Percentiles rank a stretch among this genome's conserved stretches.
These are phyloP conservation scores for Vachellia collinsii DNA, from an alignment of 306 rosid genomes.

Conservation along the genomic window DNA sequence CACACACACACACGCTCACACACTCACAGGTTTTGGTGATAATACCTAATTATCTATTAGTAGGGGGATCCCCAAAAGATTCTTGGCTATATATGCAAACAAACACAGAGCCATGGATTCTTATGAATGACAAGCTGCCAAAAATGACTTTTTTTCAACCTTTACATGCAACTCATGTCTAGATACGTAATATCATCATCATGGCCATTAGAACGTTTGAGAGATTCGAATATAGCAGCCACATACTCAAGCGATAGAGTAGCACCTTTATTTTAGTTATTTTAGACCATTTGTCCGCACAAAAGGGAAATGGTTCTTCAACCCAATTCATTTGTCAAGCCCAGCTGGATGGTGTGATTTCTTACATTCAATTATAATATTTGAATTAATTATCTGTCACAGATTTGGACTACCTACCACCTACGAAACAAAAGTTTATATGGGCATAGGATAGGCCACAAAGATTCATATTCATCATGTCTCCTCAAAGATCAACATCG, in stretches of 20 bases:
- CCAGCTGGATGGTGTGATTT: background rate
- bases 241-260: background rate
- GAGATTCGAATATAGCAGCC: background rate
- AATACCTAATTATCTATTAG: background rate
- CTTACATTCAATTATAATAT: background rate
- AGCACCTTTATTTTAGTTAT: background rate
- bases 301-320: background rate
- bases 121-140: background rate
- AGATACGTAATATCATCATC: background rate
- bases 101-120: background rate
- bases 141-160: background rate
- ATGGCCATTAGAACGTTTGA: background rate
- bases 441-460: slow-evolving; percentile 7
- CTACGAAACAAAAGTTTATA: background rate
- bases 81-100: background rate
- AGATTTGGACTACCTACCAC: slow-evolving; percentile 4
- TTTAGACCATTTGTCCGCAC: background rate
- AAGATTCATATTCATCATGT: slow-evolving; percentile 20
- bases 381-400: background rate
- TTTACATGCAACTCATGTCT: background rate
- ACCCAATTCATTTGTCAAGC: background rate
- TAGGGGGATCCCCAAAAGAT: background rate
- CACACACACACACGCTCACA: no score
- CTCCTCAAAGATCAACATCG: background rate
- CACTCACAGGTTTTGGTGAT: background rate